These are phyloP conservation scores for Pythium chondricola DNA, from an alignment of 352 stramenopile species.

Conservation along the genomic window DNA sequence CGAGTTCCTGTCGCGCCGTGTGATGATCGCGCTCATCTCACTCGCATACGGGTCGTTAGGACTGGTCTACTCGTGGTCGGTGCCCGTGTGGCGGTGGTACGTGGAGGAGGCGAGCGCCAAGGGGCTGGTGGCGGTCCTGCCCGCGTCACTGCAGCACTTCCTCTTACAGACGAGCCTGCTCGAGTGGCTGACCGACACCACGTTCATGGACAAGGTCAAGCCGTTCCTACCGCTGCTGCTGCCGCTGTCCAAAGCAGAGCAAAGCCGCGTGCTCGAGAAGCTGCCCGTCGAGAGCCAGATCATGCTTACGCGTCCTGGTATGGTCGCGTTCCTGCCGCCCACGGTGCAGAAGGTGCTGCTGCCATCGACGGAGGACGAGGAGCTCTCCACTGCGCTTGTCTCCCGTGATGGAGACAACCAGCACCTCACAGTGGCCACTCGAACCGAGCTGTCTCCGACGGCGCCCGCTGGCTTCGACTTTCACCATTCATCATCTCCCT, in stretches of 20 bases:
- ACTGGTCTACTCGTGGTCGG: constrained; percentile 74
- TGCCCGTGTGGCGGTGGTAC: constrained; percentile 77
- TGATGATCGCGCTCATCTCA: constrained; percentile 64
- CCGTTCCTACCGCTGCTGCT: constrained; percentile 75
- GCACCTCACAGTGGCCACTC: background rate
- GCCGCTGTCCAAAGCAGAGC: constrained; percentile 56
- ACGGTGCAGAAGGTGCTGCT: constrained; percentile 54
- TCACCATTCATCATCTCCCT: no score
- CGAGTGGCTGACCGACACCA: constrained; percentile 78
- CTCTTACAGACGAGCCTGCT: constrained; percentile 70
- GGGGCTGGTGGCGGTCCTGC: constrained; percentile 59
- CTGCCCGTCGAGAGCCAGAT: constrained; percentile 61
- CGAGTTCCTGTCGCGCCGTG: constrained; percentile 66
- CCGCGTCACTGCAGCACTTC: constrained; percentile 45
- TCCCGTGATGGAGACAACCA: constrained; percentile 6
- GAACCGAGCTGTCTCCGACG: constrained; percentile 8
- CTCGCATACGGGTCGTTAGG: constrained; percentile 58
- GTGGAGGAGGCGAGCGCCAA: constrained; percentile 42
- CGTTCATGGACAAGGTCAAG: constrained; percentile 59
- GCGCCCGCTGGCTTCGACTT: constrained; percentile 65
- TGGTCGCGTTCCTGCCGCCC: constrained; percentile 54
- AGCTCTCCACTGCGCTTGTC: constrained; percentile 6
- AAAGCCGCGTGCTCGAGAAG: constrained; percentile 61
- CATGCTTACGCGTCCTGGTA: constrained; percentile 63
- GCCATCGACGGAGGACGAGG: constrained; percentile 9